Conservation (phyloP, 1,284 basidiomycete species). For the Sporisorium graminicola region DNA sequence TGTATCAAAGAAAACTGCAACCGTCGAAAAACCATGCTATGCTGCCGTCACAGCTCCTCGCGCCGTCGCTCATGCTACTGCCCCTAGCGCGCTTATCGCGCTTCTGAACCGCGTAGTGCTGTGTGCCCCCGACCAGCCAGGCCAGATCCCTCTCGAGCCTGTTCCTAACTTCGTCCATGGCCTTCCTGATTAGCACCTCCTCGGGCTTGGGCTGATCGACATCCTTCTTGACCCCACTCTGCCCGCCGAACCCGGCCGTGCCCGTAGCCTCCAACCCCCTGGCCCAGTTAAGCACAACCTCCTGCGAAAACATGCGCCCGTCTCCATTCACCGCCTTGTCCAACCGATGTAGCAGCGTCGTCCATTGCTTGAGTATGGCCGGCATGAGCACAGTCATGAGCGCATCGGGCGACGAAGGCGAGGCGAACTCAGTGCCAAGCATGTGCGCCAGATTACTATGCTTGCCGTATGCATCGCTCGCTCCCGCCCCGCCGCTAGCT, state of each 20-base stretch:
- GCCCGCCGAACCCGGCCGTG: not conserved
- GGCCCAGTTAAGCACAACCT: slow-evolving; percentile 59
- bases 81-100: slow-evolving; percentile 31
- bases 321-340: slow-evolving; percentile 60
- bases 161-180: slow-evolving; percentile 51
- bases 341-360: slow-evolving; percentile 47
- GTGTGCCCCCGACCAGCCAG: slow-evolving; percentile 50
- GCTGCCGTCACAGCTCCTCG: slow-evolving; percentile 31
- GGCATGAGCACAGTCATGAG: slow-evolving; percentile 60
- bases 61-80: slow-evolving; percentile 45
- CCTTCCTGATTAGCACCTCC: slow-evolving; percentile 43
- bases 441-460: slow-evolving; percentile 37
- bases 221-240: slow-evolving; percentile 1
- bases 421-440: slow-evolving; percentile 27
- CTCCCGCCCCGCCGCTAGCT: not conserved
- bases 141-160: slow-evolving; percentile 57
- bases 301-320: slow-evolving; percentile 65
- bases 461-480: slow-evolving; percentile 34
- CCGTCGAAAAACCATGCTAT: not conserved
- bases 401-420: slow-evolving; percentile 56
- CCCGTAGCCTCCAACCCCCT: slow-evolving; percentile 43
- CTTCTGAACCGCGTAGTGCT: slow-evolving; percentile 15
- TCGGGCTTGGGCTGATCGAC: slow-evolving; percentile 26
- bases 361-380: slow-evolving; percentile 61
- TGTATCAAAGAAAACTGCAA: not conserved